Evolutionary conservation across 75 land plant genomes (phyloP).

Genomic region (Sequoia sempervirens): DNA sequence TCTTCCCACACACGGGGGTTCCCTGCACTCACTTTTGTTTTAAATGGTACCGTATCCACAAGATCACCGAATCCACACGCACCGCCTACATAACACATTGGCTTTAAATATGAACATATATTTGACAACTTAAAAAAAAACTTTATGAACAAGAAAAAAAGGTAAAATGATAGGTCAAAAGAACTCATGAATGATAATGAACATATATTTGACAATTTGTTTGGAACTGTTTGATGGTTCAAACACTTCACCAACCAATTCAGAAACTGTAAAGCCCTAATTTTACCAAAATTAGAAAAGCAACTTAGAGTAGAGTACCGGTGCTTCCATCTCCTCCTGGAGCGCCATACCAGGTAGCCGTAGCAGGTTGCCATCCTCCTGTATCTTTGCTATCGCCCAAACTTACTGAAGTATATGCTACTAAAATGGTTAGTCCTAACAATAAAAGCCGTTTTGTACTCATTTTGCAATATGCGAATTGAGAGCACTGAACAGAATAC

Average conservation of each 20-base stretch:
- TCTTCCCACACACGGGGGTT: constrained; percentile 56
- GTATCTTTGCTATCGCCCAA: neutral
- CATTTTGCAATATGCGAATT: neutral
- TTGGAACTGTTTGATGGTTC: too few species aligned
- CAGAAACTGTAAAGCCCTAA: too few species aligned
- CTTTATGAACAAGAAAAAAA: too few species aligned
- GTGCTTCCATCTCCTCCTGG: constrained; percentile 77
- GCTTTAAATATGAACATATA: too few species aligned
- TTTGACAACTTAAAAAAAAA: too few species aligned
- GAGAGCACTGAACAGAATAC: too few species aligned
- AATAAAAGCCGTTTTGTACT: neutral
- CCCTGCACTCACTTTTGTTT: constrained; percentile 58
- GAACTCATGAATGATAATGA: too few species aligned
- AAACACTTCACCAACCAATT: too few species aligned
- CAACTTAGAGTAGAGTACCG: constrained; percentile 26
- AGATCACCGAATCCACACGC: constrained; percentile 83
- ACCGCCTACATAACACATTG: constrained; percentile 40
- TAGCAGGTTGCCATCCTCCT: constrained; percentile 50
- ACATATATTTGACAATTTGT: too few species aligned
- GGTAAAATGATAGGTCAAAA: too few species aligned
- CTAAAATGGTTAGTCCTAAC: neutral
- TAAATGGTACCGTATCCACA: constrained; percentile 56
- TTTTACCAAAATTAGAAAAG: too few species aligned
- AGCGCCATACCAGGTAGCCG: constrained; percentile 90
- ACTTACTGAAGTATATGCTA: neutral